Evolutionary conservation across 202 grass and related monocot species (phyloP), one percentile per base, ranked within the genome.

Genomic region (Setaria italica): DNA sequence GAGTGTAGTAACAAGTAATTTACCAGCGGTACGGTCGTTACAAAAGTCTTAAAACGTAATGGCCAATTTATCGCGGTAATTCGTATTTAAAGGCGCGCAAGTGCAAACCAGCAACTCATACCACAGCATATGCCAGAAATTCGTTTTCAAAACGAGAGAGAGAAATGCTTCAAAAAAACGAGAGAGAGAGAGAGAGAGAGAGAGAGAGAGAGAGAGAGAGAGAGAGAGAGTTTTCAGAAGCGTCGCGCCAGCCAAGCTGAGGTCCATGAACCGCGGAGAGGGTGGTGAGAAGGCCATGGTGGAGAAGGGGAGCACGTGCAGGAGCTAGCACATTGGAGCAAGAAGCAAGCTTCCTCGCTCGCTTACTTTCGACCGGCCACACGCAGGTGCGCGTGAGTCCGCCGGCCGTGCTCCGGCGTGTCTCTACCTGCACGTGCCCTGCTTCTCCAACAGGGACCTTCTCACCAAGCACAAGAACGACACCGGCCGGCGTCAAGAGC

Each of bases 401-500:
- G 8, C 50, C 45, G 69, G 69, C 45, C 46, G 35, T 57, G 82
- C 72, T 71, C 53, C 20, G 70, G 54, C 14, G 57, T 13, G 43
- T 62, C 79, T 0, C 46, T 12, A 48, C 10, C 46, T 93, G 91
- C 91, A 93, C 91, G 88, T 93, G 83, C 94, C 92, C 94, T 94
- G 88, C 94, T 94, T 97, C 94, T 97, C 94, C 94, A 97, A 82
- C 94, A 92, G 58, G 86, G 84, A 79, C 92, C 69, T 90, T 51
- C 84, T 89, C 90, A 67, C 92, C 94, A 86, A 90, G 21, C 32
- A 67, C 45, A 19, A 5, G 33, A 64, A 13, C 56, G 81, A 39
- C 63, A 48, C 11, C 4, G 11, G 10, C 2, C 9, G 7, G 19
- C 9, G 6, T 6, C 4, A 45, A 65, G 14, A 42, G 46, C 25